Conservation (phyloP, 345 rosid genomes). For the Syzygium aqueum region DNA sequence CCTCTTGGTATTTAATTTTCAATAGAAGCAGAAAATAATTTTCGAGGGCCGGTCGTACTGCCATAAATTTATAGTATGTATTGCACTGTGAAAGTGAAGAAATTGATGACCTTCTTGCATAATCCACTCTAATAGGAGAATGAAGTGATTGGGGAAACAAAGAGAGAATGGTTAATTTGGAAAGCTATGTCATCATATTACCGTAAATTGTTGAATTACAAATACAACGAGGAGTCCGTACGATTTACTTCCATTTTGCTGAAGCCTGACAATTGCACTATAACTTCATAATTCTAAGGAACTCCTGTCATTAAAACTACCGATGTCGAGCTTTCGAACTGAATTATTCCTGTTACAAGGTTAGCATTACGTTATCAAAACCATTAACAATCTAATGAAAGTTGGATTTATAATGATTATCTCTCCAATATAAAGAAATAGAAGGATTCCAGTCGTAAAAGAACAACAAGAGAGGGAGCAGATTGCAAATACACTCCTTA, state of each 20-base stretch:
- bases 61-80: constrained; percentile 8
- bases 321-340: neutral
- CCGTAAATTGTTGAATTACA: neutral
- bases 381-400: neutral
- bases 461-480: neutral
- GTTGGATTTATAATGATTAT: neutral
- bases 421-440: neutral
- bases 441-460: neutral
- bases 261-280: too few species aligned
- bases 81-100: neutral
- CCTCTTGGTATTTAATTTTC: constrained; percentile 3
- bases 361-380: neutral
- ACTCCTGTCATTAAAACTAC: neutral
- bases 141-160: neutral
- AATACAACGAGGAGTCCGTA: too few species aligned
- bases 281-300: neutral
- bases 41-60: constrained; percentile 24
- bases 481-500: neutral
- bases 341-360: neutral
- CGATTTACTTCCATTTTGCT: too few species aligned
- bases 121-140: neutral
- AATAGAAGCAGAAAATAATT: too few species aligned
- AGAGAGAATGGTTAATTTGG: neutral
- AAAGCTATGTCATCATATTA: neutral
- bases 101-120: neutral